Conservation (phyloP, 345 rosid genomes). For the Salix brachista region DNA sequence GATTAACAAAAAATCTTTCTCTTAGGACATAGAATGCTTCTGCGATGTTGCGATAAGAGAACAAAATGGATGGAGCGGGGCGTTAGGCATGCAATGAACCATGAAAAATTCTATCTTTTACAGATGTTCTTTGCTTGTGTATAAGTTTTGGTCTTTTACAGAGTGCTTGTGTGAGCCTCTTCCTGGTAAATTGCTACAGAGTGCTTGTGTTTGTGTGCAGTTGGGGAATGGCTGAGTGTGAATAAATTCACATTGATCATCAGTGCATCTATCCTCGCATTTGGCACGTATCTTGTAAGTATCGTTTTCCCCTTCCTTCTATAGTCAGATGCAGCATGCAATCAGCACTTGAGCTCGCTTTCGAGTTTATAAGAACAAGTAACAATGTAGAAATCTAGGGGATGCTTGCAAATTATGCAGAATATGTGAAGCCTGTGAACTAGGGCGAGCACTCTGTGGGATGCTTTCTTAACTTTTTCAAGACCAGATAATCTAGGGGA, state of each 20-base stretch:
- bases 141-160: neutral
- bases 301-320: neutral
- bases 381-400: neutral
- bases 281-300: slow-evolving; percentile 58
- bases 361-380: neutral
- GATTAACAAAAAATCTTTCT: neutral
- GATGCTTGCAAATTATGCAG: neutral
- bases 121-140: neutral
- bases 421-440: neutral
- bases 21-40: neutral
- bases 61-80: neutral
- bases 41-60: neutral
- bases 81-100: neutral
- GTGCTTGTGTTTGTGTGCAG: slow-evolving; percentile 20
- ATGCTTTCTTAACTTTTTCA: neutral
- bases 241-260: slow-evolving; percentile 29
- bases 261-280: slow-evolving; percentile 35
- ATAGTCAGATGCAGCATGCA: neutral
- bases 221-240: slow-evolving; percentile 47
- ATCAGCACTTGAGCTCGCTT: neutral
- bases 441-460: neutral
- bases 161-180: neutral
- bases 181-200: neutral
- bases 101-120: neutral
- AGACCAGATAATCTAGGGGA: neutral